Conservation (phyloP, 192 early-diverging fungal species). For the Coemansia sp. region DNA sequence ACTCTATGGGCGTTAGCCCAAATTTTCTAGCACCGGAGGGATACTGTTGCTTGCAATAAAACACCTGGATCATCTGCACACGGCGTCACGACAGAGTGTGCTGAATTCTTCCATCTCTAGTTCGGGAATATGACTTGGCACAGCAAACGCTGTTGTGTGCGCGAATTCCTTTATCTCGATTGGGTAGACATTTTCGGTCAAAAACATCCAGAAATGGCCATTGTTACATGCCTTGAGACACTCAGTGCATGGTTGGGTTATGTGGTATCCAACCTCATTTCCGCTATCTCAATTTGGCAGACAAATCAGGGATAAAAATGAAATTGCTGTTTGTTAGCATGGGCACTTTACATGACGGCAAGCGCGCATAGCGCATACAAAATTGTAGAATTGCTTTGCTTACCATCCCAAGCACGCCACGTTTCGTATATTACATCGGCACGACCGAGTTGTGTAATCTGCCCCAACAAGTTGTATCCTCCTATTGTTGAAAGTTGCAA, state of each 20-base stretch:
- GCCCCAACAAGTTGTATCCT: constrained; percentile 66
- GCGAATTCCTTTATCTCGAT: constrained; percentile 33
- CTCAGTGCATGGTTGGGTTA: constrained; percentile 77
- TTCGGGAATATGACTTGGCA: constrained; percentile 26
- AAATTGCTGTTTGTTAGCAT: background rate
- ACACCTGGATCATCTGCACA: constrained; percentile 25
- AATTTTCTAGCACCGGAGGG: no score
- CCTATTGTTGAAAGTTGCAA: constrained; percentile 1
- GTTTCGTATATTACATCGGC: constrained; percentile 70
- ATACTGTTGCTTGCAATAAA: no score
- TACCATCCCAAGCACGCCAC: constrained; percentile 69
- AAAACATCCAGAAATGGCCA: constrained; percentile 98
- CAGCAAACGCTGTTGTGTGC: constrained; percentile 9
- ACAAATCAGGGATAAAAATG: background rate
- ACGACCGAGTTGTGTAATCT: constrained; percentile 69
- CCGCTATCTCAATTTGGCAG: constrained; percentile 48
- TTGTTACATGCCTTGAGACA: constrained; percentile 94
- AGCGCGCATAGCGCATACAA: background rate
- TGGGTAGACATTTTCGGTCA: constrained; percentile 67
- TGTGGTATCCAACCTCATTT: constrained; percentile 77
- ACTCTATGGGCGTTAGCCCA: no score
- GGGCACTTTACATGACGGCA: background rate
- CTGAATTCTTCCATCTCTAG: constrained; percentile 35
- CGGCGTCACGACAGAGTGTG: constrained; percentile 27
- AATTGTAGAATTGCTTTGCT: constrained; percentile 9